phyloP scores from a whole-genome alignment of 2,329 filamentous ascomycete species.

The Fonsecaea multimorphosa region DNA sequence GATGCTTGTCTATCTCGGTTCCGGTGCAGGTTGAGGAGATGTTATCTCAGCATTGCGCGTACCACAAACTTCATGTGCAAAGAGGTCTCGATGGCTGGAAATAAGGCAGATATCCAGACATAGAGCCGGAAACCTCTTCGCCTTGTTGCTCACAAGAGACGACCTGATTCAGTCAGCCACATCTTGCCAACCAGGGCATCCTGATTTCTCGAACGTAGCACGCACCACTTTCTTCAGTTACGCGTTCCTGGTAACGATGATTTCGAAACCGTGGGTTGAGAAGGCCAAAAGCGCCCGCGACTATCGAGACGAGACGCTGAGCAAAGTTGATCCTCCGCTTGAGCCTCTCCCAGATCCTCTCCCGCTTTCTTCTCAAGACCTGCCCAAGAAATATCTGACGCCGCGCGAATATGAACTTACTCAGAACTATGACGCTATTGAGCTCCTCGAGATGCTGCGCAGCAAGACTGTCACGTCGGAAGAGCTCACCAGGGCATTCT shows the following conservation, averaged over 20 bases:
- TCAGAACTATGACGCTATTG: slow-evolving; percentile 43
- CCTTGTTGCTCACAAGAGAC: background rate
- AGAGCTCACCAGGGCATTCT: slow-evolving; percentile 59
- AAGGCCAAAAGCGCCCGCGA: slow-evolving; percentile 32
- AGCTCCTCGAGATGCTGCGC: slow-evolving; percentile 52
- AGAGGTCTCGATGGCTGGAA: background rate
- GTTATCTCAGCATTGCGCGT: slow-evolving; percentile 12
- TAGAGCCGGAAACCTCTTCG: background rate
- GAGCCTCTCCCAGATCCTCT: slow-evolving; percentile 26
- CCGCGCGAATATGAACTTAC: slow-evolving; percentile 59
- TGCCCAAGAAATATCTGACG: slow-evolving; percentile 57
- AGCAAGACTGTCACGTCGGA: slow-evolving; percentile 52
- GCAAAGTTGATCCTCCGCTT: slow-evolving; percentile 39
- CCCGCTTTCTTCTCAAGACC: slow-evolving; percentile 46
- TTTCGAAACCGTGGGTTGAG: slow-evolving; percentile 33
- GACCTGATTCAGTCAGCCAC: background rate
- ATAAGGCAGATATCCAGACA: background rate
- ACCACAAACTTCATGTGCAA: background rate
- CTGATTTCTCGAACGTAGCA: background rate
- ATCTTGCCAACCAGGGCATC: background rate
- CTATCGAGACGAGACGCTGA: slow-evolving; percentile 39
- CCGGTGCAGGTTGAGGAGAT: background rate
- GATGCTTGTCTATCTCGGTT: slow-evolving; percentile 20
- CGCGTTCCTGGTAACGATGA: slow-evolving; percentile 9
- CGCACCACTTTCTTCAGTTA: background rate